Percentiles rank a stretch among this genome's conserved stretches.
Conservation (phyloP, 129 eudicot genomes). For the Saposhnikovia divaricata region DNA sequence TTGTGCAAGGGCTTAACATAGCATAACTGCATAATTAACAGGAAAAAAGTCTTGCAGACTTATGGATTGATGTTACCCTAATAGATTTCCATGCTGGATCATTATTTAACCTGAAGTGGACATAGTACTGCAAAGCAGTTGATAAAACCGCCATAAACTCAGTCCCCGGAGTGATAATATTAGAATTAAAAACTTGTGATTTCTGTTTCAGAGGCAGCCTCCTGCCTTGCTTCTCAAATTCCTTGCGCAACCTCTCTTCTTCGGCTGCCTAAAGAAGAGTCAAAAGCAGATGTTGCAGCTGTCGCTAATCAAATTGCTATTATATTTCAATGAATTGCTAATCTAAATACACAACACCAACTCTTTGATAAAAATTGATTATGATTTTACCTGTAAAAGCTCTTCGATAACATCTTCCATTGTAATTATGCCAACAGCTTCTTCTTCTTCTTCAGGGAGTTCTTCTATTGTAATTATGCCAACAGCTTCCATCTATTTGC, state of each 20-base stretch:
- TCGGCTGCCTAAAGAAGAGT: slow-evolving; percentile 25
- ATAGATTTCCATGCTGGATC: neutral
- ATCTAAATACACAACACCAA: too few species aligned
- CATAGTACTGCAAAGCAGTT: slow-evolving; percentile 8
- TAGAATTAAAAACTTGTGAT: slow-evolving; percentile 38
- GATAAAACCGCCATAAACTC: slow-evolving; percentile 6
- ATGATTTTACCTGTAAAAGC: slow-evolving; percentile 88
- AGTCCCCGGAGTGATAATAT: slow-evolving; percentile 25
- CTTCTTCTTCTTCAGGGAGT: slow-evolving; percentile 67
- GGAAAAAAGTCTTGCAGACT: neutral
- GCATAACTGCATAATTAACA: neutral
- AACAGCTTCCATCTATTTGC: slow-evolving; percentile 59
- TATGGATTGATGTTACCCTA: neutral
- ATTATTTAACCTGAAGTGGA: slow-evolving; percentile 1
- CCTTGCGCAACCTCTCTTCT: slow-evolving; percentile 29
- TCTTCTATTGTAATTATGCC: slow-evolving; percentile 66
- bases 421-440: slow-evolving; percentile 86
- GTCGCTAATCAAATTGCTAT: too few species aligned
- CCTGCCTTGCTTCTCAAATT: slow-evolving; percentile 32
- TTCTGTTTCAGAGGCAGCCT: slow-evolving; percentile 24
- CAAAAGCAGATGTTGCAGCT: too few species aligned
- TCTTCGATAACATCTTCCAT: slow-evolving; percentile 99
- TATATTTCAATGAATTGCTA: too few species aligned
- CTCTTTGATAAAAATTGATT: too few species aligned
- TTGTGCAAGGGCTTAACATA: neutral